Evolutionary conservation across 2,329 filamentous ascomycete species (phyloP).

Genomic region (Ambrosiella xylebori): DNA sequence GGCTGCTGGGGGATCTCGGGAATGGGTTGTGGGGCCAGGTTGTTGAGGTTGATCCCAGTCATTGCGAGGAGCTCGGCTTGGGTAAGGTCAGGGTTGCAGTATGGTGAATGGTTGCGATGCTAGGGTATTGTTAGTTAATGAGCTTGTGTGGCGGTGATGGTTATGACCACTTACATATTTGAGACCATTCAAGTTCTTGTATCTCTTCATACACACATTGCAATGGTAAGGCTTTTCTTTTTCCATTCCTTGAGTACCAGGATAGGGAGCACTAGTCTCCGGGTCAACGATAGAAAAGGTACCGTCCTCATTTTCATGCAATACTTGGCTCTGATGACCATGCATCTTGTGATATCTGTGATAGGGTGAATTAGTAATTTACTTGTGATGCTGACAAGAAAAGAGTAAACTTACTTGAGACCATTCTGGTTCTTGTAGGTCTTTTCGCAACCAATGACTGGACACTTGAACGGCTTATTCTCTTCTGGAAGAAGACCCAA

Average conservation of each 20-base stretch:
- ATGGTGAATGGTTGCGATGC: conserved; percentile 15
- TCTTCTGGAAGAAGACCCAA: conserved; percentile 60
- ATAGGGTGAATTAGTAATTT: conserved; percentile 8
- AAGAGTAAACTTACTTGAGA: conserved; percentile 54
- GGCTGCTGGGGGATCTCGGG: conserved; percentile 6
- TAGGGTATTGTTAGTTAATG: conserved; percentile 2
- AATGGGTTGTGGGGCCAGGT: conserved; percentile 8
- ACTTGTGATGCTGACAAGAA: conserved; percentile 2
- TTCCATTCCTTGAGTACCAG: conserved; percentile 96
- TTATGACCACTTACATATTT: conserved; percentile 56
- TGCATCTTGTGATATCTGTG: conserved; percentile 56
- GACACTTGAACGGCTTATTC: conserved; percentile 93
- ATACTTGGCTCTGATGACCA: conserved; percentile 88
- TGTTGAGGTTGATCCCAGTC: conserved; percentile 11
- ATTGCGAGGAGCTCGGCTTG: conserved; percentile 13
- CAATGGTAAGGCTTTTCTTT: conserved; percentile 99
- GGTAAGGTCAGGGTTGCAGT: conserved; percentile 15
- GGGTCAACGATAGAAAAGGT: conserved; percentile 98
- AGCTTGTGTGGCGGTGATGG: background rate
- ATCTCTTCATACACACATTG: conserved; percentile 90
- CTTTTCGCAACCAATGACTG: conserved; percentile 96
- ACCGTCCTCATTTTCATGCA: conserved; percentile 91
- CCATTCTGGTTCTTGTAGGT: conserved; percentile 99
- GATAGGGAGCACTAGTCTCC: conserved; percentile 83
- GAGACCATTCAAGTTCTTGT: conserved; percentile 96